A percentile compares a stretch with the other conserved stretches of the same genome.
Evolutionary conservation across 805 yeast genomes (phyloP).

Genomic region (Priceomyces haplophilus): DNA sequence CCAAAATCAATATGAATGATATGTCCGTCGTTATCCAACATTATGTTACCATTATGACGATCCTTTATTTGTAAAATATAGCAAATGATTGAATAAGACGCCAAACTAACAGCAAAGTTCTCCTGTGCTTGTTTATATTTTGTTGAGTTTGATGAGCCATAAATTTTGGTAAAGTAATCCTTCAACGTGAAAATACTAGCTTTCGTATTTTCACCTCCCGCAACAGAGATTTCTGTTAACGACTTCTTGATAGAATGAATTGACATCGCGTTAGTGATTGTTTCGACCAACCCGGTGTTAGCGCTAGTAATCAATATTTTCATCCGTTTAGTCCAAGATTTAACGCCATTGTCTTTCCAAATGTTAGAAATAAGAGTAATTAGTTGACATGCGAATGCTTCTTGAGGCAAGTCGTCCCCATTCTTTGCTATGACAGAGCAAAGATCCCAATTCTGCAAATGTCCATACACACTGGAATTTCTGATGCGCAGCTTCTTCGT

Average conservation of each 20-base stretch:
- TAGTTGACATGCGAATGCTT: slow-evolving; percentile 95
- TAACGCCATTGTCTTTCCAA: slow-evolving; percentile 69
- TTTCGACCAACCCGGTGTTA: slow-evolving; percentile 88
- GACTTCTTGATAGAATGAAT: slow-evolving; percentile 94
- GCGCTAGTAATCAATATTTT: slow-evolving; percentile 88
- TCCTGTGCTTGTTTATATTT: slow-evolving; percentile 74
- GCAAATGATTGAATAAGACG: slow-evolving; percentile 88
- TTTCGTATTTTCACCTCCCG: slow-evolving; percentile 63
- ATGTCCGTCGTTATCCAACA: slow-evolving; percentile 95
- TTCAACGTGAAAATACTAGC: slow-evolving; percentile 67
- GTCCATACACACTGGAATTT: slow-evolving; percentile 76
- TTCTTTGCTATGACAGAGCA: slow-evolving; percentile 95
- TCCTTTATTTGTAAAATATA: slow-evolving; percentile 91
- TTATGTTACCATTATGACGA: slow-evolving; percentile 95
- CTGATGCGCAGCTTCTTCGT: slow-evolving; percentile 78
- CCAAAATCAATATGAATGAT: slow-evolving; percentile 96
- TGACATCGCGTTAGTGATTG: slow-evolving; percentile 91
- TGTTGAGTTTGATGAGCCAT: slow-evolving; percentile 58
- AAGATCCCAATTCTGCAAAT: slow-evolving; percentile 87
- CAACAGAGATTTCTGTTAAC: slow-evolving; percentile 68
- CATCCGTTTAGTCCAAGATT: slow-evolving; percentile 92
- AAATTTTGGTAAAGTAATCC: slow-evolving; percentile 76
- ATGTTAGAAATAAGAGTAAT: slow-evolving; percentile 82
- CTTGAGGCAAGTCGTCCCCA: slow-evolving; percentile 94
- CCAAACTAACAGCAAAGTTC: slow-evolving; percentile 81